These are phyloP conservation scores for Xylaria cubensis DNA, from an alignment of 495 filamentous ascomycete species.

Conservation along the genomic window DNA sequence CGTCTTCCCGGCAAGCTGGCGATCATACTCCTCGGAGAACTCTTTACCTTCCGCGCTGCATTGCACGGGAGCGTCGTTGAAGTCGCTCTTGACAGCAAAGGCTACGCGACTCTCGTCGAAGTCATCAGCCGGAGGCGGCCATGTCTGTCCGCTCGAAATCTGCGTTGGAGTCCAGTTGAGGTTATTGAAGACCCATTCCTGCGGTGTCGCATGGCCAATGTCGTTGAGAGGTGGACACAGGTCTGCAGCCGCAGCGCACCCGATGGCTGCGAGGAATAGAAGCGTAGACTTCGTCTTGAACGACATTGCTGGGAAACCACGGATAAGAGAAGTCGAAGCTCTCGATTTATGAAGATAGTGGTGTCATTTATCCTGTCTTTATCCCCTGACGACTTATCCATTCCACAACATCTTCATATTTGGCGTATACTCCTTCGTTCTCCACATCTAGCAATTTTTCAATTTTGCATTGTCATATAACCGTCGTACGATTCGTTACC, in stretches of 20 bases:
- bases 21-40: slow-evolving; percentile 20
- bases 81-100: not conserved
- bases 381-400: not conserved
- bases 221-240: slow-evolving; percentile 5
- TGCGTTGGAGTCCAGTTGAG: slow-evolving; percentile 18
- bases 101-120: slow-evolving; percentile 17
- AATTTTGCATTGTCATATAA: not conserved
- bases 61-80: not conserved
- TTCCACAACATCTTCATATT: not conserved
- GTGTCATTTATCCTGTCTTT: not conserved
- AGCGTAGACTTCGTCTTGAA: not conserved
- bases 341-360: not conserved
- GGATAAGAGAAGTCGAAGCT: not conserved
- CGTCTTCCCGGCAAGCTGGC: slow-evolving; percentile 10
- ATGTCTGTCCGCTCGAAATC: not conserved
- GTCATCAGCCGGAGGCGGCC: slow-evolving; percentile 12
- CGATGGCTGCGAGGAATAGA: not conserved
- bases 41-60: slow-evolving; percentile 6
- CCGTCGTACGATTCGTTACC: not conserved
- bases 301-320: not conserved
- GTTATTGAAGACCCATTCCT: slow-evolving; percentile 9
- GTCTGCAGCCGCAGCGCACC: not conserved
- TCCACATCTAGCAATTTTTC: not conserved
- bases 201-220: slow-evolving; percentile 11
- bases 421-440: not conserved